A percentile compares a stretch with the other conserved stretches of the same genome.
Evolutionary conservation across 192 early-diverging fungal genomes (phyloP).

Genomic region (Bifiguratus adelaidae): DNA sequence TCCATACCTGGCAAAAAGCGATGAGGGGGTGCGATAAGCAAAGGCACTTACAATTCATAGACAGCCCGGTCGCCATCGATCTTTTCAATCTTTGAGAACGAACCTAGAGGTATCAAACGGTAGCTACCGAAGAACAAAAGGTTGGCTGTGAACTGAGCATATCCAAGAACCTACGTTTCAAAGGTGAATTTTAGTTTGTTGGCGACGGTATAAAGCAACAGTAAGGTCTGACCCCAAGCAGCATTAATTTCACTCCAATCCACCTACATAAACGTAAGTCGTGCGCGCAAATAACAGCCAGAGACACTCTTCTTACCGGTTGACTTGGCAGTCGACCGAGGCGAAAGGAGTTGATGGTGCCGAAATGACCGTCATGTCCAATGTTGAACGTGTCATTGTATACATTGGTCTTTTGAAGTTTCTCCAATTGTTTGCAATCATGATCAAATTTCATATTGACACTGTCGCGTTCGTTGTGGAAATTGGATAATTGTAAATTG

Average conservation of each 20-base stretch:
- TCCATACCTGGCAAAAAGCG: constrained; percentile 46
- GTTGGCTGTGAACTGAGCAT: neutral
- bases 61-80: constrained; percentile 56
- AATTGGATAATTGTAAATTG: constrained; percentile 43
- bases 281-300: neutral
- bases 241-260: constrained; percentile 98
- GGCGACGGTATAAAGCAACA: constrained; percentile 82
- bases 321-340: constrained; percentile 69
- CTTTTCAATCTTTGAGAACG: constrained; percentile 84
- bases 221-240: constrained; percentile 81
- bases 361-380: constrained; percentile 72
- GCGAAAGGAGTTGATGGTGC: constrained; percentile 90
- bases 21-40: neutral
- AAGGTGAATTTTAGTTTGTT: constrained; percentile 78
- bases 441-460: constrained; percentile 70
- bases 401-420: constrained; percentile 85
- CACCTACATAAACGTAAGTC: constrained; percentile 29
- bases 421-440: constrained; percentile 64
- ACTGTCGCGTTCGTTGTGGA: constrained; percentile 69
- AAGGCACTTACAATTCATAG: constrained; percentile 64
- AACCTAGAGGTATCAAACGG: constrained; percentile 83
- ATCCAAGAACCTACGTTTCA: constrained; percentile 33
- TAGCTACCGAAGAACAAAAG: constrained; percentile 32
- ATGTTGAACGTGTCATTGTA: constrained; percentile 94
- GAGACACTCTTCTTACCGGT: constrained; percentile 26